Evolutionary conservation across 805 yeast genomes (phyloP), one percentile per base, ranked within the genome.

Genomic region (Clavispora santaluciae): DNA sequence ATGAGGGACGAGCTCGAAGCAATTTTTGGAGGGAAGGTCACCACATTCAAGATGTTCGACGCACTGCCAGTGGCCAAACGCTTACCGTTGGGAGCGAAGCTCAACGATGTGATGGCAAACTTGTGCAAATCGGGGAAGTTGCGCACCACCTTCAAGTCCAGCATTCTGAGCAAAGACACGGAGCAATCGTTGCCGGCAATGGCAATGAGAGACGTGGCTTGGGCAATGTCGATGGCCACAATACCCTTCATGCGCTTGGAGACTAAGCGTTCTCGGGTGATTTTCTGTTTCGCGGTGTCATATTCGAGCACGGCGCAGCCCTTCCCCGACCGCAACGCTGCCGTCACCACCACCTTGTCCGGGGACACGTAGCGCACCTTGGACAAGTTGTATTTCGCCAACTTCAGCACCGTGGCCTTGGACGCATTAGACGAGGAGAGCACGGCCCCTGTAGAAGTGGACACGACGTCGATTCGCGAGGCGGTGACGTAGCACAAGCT

Each of bases 61-160:
- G 90, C 95, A 24, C 91, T 82, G 0, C 79, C 82, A 17, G 87
- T 75, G 3, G 87, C 91, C 36, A 87, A 62, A 41, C 71, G 72
- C 38, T 75, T 63, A 6, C 90, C 88, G 55, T 78, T 72, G 11
- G 85, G 82, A 4, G 88, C 81, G 44, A 87, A 81, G 2, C 78
- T 66, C 8, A 86, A 78, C 33, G 76, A 73, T 0, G 96, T 88
- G 39, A 88, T 80, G 20, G 95, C 88, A 59, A 86, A 86, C 7
- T 73, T 67, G 58, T 89, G 96, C 40, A 85, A 79, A 45, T 83
- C 76, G 33, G 73, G 73, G 41, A 79, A 65, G 6, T 70, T 63
- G 42, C 73, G 77, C 20, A 78, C 51, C 10, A 73, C 59, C 33
- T 73, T 69, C 44, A 89, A 73, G 45, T 72, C 77, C 2, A 70